These are phyloP conservation scores for Spathaspora girioi DNA, from an alignment of 805 yeast genomes.

Conservation along the genomic window DNA sequence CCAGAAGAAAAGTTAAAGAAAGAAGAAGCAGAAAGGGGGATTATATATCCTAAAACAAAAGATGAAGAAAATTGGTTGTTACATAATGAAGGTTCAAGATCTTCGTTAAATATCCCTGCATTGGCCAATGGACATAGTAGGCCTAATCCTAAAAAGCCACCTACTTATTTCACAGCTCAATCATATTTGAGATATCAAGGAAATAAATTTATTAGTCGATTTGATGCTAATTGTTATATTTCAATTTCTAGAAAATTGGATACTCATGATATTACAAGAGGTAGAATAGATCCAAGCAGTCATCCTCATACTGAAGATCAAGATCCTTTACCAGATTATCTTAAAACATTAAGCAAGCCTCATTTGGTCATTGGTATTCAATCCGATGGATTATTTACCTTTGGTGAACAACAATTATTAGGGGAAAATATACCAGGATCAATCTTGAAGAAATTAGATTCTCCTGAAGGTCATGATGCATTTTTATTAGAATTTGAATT, in stretches of 20 bases:
- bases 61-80: constrained; percentile 77
- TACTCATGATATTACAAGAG: constrained; percentile 91
- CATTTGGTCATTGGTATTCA: constrained; percentile 83
- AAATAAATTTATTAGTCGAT: constrained; percentile 79
- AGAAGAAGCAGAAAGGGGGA: constrained; percentile 16
- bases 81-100: constrained; percentile 78
- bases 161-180: constrained; percentile 87
- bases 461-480: constrained; percentile 98
- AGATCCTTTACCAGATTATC: constrained; percentile 46
- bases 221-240: constrained; percentile 96
- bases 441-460: constrained; percentile 64
- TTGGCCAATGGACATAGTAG: constrained; percentile 2
- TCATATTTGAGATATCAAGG: constrained; percentile 94
- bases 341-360: constrained; percentile 64
- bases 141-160: constrained; percentile 31
- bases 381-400: constrained; percentile 90
- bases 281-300: constrained; percentile 40
- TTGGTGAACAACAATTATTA: constrained; percentile 83
- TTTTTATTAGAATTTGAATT: constrained; percentile 84
- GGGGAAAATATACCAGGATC: constrained; percentile 74
- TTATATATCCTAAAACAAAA: constrained; percentile 42
- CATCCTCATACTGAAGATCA: constrained; percentile 2
- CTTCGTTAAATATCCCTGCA: constrained; percentile 9
- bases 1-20: constrained; percentile 8
- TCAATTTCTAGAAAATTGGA: constrained; percentile 91